These are phyloP conservation scores for Aureobasidium sp. DNA, from an alignment of 2,329 filamentous ascomycete species.

Conservation along the genomic window DNA sequence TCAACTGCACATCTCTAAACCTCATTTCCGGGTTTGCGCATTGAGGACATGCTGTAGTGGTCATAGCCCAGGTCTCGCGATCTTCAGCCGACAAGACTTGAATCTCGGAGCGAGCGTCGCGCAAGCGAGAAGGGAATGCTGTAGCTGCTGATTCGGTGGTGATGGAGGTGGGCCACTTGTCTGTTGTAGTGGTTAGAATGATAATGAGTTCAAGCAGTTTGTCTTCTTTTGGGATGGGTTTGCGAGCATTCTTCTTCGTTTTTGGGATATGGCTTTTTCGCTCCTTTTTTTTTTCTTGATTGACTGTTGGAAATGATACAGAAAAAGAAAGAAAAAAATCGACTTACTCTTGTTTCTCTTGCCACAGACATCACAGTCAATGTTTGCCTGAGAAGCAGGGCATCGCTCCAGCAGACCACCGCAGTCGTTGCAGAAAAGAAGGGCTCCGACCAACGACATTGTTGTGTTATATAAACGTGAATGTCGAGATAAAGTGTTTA, in stretches of 20 bases:
- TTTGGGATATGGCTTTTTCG: slow-evolving; percentile 1
- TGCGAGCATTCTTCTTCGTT: not conserved
- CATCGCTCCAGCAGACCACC: slow-evolving; percentile 81
- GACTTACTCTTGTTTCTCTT: slow-evolving; percentile 68
- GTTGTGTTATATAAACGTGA: not conserved
- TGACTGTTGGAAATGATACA: not conserved
- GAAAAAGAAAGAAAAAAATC: not conserved
- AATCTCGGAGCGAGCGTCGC: slow-evolving; percentile 78
- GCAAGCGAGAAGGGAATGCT: slow-evolving; percentile 79
- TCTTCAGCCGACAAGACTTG: slow-evolving; percentile 73
- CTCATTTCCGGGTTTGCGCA: slow-evolving; percentile 78
- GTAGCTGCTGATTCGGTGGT: slow-evolving; percentile 75
- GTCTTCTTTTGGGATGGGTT: not conserved
- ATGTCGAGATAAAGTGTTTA: not conserved
- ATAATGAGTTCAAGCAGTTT: not conserved
- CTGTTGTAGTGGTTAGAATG: slow-evolving; percentile 34
- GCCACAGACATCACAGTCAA: slow-evolving; percentile 82
- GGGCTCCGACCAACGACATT: slow-evolving; percentile 84
- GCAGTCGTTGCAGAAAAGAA: slow-evolving; percentile 90
- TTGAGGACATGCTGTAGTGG: slow-evolving; percentile 63
- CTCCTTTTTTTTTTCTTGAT: slow-evolving; percentile 3
- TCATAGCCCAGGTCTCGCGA: slow-evolving; percentile 59
- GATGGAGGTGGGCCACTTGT: slow-evolving; percentile 67
- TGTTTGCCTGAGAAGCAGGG: slow-evolving; percentile 65
- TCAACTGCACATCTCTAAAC: slow-evolving; percentile 76